phyloP scores from a whole-genome alignment of 1,284 basidiomycete genomes.

The Entoloma clypeatum region DNA sequence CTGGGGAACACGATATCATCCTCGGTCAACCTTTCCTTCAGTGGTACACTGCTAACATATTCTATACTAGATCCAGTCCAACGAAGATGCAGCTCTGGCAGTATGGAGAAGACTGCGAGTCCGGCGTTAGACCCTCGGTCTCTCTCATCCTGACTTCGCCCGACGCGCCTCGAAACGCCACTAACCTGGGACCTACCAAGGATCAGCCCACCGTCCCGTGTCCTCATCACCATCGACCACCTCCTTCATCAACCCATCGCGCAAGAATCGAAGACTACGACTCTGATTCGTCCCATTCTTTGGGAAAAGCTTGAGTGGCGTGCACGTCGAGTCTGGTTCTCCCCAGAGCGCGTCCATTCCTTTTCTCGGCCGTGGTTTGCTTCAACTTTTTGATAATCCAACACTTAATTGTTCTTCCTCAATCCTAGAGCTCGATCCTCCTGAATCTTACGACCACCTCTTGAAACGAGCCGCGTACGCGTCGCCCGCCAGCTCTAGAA shows the following conservation, averaged over 20 bases:
- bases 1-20: constrained; percentile 22
- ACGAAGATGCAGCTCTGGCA: constrained; percentile 9
- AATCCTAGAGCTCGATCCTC: constrained; percentile 5
- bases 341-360: constrained; percentile 15
- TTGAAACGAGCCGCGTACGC: constrained; percentile 6
- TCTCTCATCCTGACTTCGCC: not conserved
- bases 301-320: constrained; percentile 13
- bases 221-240: no score
- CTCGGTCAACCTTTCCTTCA: constrained; percentile 30
- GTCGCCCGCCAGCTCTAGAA: constrained; percentile 1
- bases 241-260: no score
- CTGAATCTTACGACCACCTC: constrained; percentile 17
- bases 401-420: constrained; percentile 5
- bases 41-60: constrained; percentile 22
- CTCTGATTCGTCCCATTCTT: constrained; percentile 13
- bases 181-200: no score
- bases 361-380: constrained; percentile 13
- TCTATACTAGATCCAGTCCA: constrained; percentile 16
- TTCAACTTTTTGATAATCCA: constrained; percentile 13
- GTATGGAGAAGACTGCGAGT: not conserved
- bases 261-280: not conserved
- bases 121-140: not conserved
- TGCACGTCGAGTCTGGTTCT: constrained; percentile 5
- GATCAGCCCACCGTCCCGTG: no score
- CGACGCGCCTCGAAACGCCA: no score